These are phyloP conservation scores for Botrytis fragariae DNA, from an alignment of 2,329 filamentous ascomycete genomes.

Conservation along the genomic window DNA sequence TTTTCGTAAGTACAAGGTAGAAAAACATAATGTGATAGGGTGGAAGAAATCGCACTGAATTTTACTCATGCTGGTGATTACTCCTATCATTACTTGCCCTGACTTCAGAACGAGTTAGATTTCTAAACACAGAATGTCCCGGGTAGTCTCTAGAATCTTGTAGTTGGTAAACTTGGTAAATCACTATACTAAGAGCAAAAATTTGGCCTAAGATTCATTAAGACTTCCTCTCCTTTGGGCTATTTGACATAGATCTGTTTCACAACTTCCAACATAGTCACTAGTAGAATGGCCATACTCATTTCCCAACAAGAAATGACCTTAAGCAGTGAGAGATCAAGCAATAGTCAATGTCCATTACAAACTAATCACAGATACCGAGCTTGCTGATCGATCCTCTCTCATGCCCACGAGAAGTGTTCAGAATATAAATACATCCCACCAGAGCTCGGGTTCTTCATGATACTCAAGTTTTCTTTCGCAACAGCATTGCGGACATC, in stretches of 20 bases:
- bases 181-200: not conserved
- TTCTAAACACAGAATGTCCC: not conserved
- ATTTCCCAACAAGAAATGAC: rapidly evolving
- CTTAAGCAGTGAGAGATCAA: not conserved
- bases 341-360: not conserved
- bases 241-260: not conserved
- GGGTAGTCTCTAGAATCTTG: not conserved
- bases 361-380: not conserved
- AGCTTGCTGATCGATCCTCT: not conserved
- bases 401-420: not conserved
- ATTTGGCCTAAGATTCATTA: not conserved
- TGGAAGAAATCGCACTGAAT: not conserved
- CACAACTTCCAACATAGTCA: not conserved
- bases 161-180: not conserved
- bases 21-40: not conserved
- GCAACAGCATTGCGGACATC: not conserved
- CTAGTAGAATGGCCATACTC: not conserved
- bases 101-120: not conserved
- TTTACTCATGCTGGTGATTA: not conserved
- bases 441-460: not conserved
- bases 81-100: not conserved
- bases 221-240: rapidly evolving
- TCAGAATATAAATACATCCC: not conserved
- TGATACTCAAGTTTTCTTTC: not conserved
- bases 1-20: not conserved